Conservation (phyloP, 2,329 filamentous ascomycete genomes). For the Hymenoscyphus fraxineus region DNA sequence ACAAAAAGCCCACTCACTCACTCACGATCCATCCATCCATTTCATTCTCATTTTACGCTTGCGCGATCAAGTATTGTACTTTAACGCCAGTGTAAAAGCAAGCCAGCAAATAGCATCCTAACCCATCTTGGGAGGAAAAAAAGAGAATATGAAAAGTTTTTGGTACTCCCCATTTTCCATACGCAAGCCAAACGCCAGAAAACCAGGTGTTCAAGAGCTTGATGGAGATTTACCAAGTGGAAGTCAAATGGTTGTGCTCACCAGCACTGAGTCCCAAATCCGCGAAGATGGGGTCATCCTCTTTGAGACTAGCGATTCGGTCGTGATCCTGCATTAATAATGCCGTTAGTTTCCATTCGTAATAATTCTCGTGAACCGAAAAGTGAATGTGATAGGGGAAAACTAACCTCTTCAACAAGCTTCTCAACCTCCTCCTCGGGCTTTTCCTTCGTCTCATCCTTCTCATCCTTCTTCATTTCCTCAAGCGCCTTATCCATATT, state of each 20-base stretch:
- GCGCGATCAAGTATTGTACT: too few relatives aligned
- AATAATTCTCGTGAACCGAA: not conserved
- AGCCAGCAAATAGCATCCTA: too few relatives aligned
- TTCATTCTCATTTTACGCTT: too few relatives aligned
- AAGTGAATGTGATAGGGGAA: too few relatives aligned
- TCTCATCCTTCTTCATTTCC: slow-evolving; percentile 50
- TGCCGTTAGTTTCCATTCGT: not conserved
- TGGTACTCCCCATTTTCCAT: too few relatives aligned
- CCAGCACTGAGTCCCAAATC: slow-evolving; percentile 55
- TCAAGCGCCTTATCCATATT: slow-evolving; percentile 55
- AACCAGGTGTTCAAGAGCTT: not conserved
- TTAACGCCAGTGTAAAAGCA: too few relatives aligned
- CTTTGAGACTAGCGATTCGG: slow-evolving; percentile 39
- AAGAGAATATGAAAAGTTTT: too few relatives aligned
- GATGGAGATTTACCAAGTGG: slow-evolving; percentile 48
- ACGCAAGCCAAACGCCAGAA: not conserved
- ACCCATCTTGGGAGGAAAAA: too few relatives aligned
- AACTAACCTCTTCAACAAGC: slow-evolving; percentile 66
- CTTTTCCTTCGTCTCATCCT: slow-evolving; percentile 56
- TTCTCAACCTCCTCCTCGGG: slow-evolving; percentile 70
- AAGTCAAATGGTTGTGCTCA: slow-evolving; percentile 61
- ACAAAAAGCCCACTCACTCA: too few relatives aligned
- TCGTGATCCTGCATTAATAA: slow-evolving; percentile 49
- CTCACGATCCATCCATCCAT: too few relatives aligned
- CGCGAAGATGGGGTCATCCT: slow-evolving; percentile 46